Evolutionary conservation across 179 eudicot species (phyloP).

Genomic region (Spergularia azorica): DNA sequence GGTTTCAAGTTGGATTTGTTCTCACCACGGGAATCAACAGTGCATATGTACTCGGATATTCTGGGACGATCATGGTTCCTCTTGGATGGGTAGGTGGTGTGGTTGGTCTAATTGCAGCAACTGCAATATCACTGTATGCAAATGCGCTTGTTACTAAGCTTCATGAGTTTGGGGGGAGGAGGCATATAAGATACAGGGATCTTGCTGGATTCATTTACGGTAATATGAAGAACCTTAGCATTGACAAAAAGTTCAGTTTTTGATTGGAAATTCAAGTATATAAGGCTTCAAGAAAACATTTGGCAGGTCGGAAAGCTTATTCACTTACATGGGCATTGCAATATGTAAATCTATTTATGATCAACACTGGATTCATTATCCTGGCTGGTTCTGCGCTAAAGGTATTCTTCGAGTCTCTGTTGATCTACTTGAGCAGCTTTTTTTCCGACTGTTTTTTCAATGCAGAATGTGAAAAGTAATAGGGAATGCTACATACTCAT

Average conservation of each 20-base stretch:
- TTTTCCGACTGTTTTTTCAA: neutral
- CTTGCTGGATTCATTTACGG: conserved; percentile 91
- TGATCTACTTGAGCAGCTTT: neutral
- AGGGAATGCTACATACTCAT: neutral
- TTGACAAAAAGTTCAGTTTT: neutral
- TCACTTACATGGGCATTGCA: conserved; percentile 81
- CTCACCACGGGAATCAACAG: conserved; percentile 88
- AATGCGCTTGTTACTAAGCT: conserved; percentile 78
- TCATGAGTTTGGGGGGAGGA: conserved; percentile 85
- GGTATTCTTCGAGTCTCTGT: conserved; percentile 37
- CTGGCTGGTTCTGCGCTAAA: conserved; percentile 87
- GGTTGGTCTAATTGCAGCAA: conserved; percentile 65
- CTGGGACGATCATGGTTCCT: conserved; percentile 86
- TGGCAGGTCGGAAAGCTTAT: conserved; percentile 76
- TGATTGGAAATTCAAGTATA: neutral
- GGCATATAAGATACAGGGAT: conserved; percentile 90
- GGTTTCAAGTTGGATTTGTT: conserved; percentile 92
- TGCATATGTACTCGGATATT: conserved; percentile 86
- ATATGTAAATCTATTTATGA: conserved; percentile 81
- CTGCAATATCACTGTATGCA: conserved; percentile 73
- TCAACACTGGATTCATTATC: conserved; percentile 81
- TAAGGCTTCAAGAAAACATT: neutral
- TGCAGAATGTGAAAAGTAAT: neutral
- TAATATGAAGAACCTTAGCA: conserved; percentile 22
- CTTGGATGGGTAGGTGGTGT: conserved; percentile 88